Percentiles rank a stretch among this genome's conserved stretches.
Evolutionary conservation across 768 basidiomycete species (phyloP).

Genomic region (Gymnopilus dilepis): DNA sequence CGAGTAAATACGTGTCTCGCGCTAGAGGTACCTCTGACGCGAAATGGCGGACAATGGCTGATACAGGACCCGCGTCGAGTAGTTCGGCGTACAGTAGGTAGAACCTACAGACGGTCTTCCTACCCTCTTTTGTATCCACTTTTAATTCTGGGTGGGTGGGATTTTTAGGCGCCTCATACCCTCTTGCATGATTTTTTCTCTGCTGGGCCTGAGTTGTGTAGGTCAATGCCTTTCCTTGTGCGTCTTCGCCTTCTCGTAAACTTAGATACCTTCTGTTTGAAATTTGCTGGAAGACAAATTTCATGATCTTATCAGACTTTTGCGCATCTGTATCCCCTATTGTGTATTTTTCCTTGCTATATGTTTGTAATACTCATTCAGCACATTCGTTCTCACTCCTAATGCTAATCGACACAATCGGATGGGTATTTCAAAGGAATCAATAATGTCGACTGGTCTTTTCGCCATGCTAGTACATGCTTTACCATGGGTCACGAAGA

Average conservation of each 20-base stretch:
- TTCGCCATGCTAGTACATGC: no score
- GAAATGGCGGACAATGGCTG: conserved; percentile 49
- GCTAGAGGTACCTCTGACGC: conserved; percentile 80
- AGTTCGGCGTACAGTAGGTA: conserved; percentile 38
- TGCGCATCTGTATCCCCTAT: background rate
- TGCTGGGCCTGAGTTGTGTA: background rate
- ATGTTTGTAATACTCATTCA: background rate
- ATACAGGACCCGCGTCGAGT: conserved; percentile 27
- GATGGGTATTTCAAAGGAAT: no score
- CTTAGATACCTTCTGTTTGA: conserved; percentile 5
- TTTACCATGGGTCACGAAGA: no score
- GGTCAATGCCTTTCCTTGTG: background rate
- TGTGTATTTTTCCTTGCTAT: conserved; percentile 2
- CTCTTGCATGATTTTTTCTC: background rate
- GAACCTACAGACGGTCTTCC: no score
- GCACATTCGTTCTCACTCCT: conserved; percentile 4
- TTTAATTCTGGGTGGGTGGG: no score
- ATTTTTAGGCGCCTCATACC: background rate
- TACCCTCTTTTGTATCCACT: no score
- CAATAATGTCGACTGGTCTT: no score
- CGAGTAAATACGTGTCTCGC: conserved; percentile 46
- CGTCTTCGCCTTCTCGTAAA: background rate
- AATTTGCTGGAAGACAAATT: background rate
- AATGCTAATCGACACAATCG: background rate
- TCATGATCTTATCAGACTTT: background rate